A percentile compares a stretch with the other conserved stretches of the same genome.
These are phyloP conservation scores for Parsonsia alboflavescens DNA, from an alignment of 257 asterid genomes.

Conservation along the genomic window DNA sequence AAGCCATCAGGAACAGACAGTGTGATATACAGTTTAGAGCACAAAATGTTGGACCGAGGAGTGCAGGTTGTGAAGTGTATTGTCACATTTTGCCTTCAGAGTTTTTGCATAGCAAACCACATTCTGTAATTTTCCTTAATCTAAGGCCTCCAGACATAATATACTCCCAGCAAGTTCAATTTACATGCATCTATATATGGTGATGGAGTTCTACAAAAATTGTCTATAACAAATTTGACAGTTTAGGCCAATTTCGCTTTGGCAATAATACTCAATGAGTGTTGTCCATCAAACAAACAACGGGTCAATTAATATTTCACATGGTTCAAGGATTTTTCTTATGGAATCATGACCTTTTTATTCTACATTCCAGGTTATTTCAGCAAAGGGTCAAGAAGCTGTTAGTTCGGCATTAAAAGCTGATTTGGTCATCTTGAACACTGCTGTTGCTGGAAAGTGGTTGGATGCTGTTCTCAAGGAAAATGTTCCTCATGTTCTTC, in stretches of 20 bases:
- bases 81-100: not conserved
- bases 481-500: constrained; percentile 61
- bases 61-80: constrained; percentile 49
- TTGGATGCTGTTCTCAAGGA: constrained; percentile 86
- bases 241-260: not conserved
- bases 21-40: constrained; percentile 34
- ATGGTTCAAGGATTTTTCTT: not conserved
- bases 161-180: not conserved
- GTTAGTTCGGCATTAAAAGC: constrained; percentile 77
- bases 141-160: not conserved
- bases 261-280: not conserved
- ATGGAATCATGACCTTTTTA: not conserved
- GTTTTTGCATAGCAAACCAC: not conserved
- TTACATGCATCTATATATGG: not conserved
- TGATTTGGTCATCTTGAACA: constrained; percentile 77
- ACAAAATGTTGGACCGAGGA: constrained; percentile 59
- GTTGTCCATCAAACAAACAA: no score
- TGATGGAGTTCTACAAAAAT: not conserved
- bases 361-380: constrained; percentile 43
- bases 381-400: constrained; percentile 77
- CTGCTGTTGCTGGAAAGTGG: constrained; percentile 99
- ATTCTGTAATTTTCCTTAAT: not conserved
- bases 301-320: no score
- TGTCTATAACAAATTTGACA: not conserved
- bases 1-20: constrained; percentile 52